A percentile compares a stretch with the other conserved stretches of the same genome.
These are phyloP conservation scores for Macrophomina pseudophaseolina DNA, from an alignment of 2,329 filamentous ascomycete genomes.

Conservation along the genomic window DNA sequence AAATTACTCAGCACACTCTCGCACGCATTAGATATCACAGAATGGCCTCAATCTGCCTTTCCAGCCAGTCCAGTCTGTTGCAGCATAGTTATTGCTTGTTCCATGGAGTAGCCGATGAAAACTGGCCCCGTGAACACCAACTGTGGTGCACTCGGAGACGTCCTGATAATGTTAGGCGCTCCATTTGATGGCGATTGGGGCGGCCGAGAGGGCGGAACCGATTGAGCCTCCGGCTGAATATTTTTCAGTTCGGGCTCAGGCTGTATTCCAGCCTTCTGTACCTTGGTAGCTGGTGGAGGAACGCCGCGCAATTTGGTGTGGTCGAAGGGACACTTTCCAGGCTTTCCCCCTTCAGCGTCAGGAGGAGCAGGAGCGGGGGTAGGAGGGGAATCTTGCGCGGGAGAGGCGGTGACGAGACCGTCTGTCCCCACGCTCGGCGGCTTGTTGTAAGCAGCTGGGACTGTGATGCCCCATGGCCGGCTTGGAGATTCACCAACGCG, in stretches of 20 bases:
- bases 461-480: constrained; percentile 87
- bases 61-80: constrained; percentile 30
- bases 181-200: not conserved
- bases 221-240: constrained; percentile 20
- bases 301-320: constrained; percentile 25
- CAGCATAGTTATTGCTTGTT: constrained; percentile 41
- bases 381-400: constrained; percentile 51
- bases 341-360: not conserved
- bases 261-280: not conserved
- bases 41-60: not conserved
- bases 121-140: constrained; percentile 93
- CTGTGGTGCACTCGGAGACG: constrained; percentile 55
- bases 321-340: constrained; percentile 29
- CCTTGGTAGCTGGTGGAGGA: constrained; percentile 21
- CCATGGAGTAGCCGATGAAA: constrained; percentile 78
- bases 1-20: too few species aligned
- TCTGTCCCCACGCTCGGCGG: constrained; percentile 45
- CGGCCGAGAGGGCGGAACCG: not conserved
- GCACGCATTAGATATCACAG: too few species aligned
- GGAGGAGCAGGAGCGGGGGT: constrained; percentile 19
- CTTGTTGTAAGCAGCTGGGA: constrained; percentile 65
- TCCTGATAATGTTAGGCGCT: constrained; percentile 12
- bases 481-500: constrained; percentile 93
- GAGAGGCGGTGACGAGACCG: constrained; percentile 47
- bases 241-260: constrained; percentile 17